Evolutionary conservation across 129 eudicot species (phyloP).

Genomic region (Heracleum sosnowskyi): DNA sequence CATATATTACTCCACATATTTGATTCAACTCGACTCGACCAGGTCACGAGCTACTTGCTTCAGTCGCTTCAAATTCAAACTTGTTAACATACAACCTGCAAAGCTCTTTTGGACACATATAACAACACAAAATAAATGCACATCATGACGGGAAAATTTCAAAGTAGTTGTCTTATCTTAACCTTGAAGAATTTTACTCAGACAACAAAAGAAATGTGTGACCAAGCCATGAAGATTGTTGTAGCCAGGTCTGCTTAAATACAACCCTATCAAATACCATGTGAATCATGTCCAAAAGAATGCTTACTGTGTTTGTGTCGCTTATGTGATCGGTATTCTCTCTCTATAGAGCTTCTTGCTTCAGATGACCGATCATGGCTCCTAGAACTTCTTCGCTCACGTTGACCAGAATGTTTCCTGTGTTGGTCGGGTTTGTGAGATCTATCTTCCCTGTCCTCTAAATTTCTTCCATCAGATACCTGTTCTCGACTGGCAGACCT

Average conservation of each 20-base stretch:
- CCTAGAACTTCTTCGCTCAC: constrained; percentile 27
- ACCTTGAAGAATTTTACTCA: not conserved
- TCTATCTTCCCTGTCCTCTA: constrained; percentile 27
- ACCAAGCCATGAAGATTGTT: not conserved
- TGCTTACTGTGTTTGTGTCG: constrained; percentile 32
- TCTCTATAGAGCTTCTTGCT: constrained; percentile 21
- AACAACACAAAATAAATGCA: not conserved
- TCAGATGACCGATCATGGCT: constrained; percentile 29
- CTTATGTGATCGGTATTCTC: constrained; percentile 36
- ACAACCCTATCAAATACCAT: not conserved
- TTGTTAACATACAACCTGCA: not conserved
- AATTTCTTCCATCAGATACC: constrained; percentile 17
- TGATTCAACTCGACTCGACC: not conserved
- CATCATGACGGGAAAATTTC: not conserved
- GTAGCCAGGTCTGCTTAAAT: not conserved
- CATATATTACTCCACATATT: not conserved
- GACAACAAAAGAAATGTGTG: not conserved
- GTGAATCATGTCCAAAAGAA: constrained; percentile 19
- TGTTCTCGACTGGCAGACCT: constrained; percentile 28
- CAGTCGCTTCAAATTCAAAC: not conserved
- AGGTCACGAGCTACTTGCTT: not conserved
- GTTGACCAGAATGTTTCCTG: constrained; percentile 34
- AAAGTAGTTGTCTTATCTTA: not conserved
- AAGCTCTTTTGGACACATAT: not conserved
- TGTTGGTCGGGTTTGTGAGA: constrained; percentile 23